Percentiles rank a stretch among this genome's conserved stretches.
Conservation (phyloP, 345 rosid species). For the Eucalyptus sp. region DNA sequence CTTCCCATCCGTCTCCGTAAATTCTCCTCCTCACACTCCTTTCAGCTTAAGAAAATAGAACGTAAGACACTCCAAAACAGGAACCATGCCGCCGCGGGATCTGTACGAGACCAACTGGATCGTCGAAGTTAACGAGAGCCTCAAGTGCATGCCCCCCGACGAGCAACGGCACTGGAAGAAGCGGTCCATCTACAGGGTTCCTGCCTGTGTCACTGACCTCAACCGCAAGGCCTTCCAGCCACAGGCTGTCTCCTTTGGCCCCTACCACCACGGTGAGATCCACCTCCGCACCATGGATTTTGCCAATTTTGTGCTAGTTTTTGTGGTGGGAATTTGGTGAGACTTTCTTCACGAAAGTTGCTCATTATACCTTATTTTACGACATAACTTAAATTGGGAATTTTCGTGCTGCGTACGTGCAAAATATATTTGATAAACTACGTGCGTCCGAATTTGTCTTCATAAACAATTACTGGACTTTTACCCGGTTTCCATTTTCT, state of each 20-base stretch:
- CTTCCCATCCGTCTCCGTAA: accelerated
- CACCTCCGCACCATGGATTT: background rate
- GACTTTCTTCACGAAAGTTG: too few relatives aligned
- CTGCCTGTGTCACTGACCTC: slow-evolving; percentile 9
- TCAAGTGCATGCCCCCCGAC: too few relatives aligned
- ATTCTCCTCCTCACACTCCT: accelerated
- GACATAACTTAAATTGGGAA: too few relatives aligned
- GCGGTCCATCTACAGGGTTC: slow-evolving; percentile 30
- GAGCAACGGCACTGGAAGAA: background rate
- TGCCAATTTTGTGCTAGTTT: too few relatives aligned
- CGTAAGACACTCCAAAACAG: background rate
- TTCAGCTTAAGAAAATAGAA: background rate
- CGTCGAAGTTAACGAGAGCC: background rate
- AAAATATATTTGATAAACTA: too few relatives aligned
- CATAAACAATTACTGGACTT: accelerated
- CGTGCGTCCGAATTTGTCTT: accelerated
- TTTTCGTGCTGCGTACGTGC: accelerated
- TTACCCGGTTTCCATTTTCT: too few relatives aligned
- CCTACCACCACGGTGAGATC: slow-evolving; percentile 19
- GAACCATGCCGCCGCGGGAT: background rate
- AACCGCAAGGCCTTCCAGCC: slow-evolving; percentile 27
- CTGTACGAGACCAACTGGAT: background rate
- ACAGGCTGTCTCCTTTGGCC: slow-evolving; percentile 31
- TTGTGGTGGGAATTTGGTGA: accelerated
- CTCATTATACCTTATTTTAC: accelerated